Evolutionary conservation across 495 filamentous ascomycete species (phyloP).

Genomic region (Diplogelasinospora grovesii): DNA sequence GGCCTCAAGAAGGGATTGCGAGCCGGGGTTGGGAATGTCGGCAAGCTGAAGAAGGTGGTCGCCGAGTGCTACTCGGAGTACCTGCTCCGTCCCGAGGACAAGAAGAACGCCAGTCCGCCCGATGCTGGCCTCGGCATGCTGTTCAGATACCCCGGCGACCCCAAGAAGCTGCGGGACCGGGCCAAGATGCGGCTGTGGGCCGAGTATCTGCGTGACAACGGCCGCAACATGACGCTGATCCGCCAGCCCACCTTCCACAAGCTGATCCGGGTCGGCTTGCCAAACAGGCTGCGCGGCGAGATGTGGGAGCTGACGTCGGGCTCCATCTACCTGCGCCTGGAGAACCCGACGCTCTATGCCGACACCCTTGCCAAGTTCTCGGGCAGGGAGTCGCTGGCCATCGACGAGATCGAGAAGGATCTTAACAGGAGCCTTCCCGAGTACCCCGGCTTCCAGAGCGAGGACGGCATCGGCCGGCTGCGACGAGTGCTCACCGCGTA

Average conservation of each 20-base stretch:
- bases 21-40: slow-evolving; percentile 77
- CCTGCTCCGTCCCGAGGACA: slow-evolving; percentile 56
- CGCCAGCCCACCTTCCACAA: slow-evolving; percentile 97
- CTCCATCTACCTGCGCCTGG: slow-evolving; percentile 77
- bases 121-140: slow-evolving; percentile 90
- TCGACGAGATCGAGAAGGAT: slow-evolving; percentile 98
- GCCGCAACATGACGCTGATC: slow-evolving; percentile 83
- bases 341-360: slow-evolving; percentile 73
- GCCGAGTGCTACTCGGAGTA: slow-evolving; percentile 90
- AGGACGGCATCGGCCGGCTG: slow-evolving; percentile 87
- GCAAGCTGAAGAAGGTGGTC: slow-evolving; percentile 69
- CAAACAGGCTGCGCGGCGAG: slow-evolving; percentile 87
- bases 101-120: slow-evolving; percentile 58
- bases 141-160: slow-evolving; percentile 93
- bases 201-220: slow-evolving; percentile 94
- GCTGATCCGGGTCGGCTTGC: slow-evolving; percentile 88
- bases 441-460: slow-evolving; percentile 94
- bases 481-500: slow-evolving; percentile 90
- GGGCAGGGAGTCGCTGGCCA: slow-evolving; percentile 81
- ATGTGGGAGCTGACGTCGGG: slow-evolving; percentile 94
- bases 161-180: slow-evolving; percentile 86
- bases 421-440: slow-evolving; percentile 92
- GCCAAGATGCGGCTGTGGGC: slow-evolving; percentile 98
- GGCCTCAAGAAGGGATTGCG: slow-evolving; percentile 83
- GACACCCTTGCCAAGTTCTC: slow-evolving; percentile 78